Base-by-base conservation (phyloP, 306 rosid genomes). In the Myrica gale region DNA sequence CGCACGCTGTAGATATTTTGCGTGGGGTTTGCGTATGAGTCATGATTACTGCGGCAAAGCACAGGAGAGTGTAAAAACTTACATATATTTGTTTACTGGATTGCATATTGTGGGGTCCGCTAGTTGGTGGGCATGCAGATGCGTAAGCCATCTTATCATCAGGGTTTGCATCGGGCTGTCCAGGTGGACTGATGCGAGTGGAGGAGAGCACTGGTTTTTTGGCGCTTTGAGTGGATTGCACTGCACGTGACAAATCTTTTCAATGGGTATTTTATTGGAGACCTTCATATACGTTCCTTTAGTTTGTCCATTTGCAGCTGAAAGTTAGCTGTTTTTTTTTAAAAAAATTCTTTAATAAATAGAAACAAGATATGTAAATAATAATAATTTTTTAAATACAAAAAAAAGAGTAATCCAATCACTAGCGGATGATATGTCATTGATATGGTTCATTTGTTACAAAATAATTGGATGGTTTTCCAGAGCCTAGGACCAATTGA, bases 31-130 rank as follows among this genome's bases (percentile, higher is more conserved):
- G 44, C 6, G 0, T 13, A 37, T 13, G 17, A 11, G 13, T 62
- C 4, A 61, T 32, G 19, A 61, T 61, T 61, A 13, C 41, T 57
- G 41, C 65, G 13, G 32, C 23, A 15, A 41, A 57, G 41, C 16
- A 10, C 11, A 9, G 65, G 4, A n/a, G 4, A 6, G 32, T 8
- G 21, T 26, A 26, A 1, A 56, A 12, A 20, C n/a, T 54, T 17
- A 1, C 51, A 11, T 9, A 26, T 1, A 43, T 12, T 17, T 6
- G 39, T 5, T 44, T 21, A 15, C 19, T 53, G 55, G 3, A 7
- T 13, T 13, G 60, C 77, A 46, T 60, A 58, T 61, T 10, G 9
- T 45, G 12, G 79, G 79, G 13, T 74, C 79, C 74, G 54, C 6
- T 1, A 13, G 46, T 63, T 6, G 78, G 78, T 66, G 51, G 63